Conservation (phyloP, 108 stramenopile species). For the Fragilariopsis cylindrus region DNA sequence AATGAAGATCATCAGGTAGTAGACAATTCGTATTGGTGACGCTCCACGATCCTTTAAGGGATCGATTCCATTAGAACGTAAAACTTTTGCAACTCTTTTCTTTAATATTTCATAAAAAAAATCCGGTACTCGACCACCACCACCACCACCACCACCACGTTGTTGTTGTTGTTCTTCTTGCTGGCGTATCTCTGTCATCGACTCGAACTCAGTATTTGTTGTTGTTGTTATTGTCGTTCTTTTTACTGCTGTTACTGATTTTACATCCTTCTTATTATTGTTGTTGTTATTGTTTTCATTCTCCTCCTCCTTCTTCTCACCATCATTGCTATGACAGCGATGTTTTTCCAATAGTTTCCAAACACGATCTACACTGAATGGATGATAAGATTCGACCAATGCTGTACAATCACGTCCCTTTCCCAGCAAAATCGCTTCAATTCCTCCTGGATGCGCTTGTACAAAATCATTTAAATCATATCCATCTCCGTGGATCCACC, state of each 20-base stretch:
- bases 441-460: constrained; percentile 61
- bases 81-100: constrained; percentile 22
- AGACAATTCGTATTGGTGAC: constrained; percentile 17
- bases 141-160: neutral
- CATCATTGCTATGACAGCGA: neutral
- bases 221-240: neutral
- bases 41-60: constrained; percentile 46
- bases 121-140: constrained; percentile 20
- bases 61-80: constrained; percentile 42
- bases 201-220: neutral
- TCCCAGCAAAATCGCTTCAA: constrained; percentile 57
- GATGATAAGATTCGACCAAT: constrained; percentile 66
- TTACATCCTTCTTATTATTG: neutral
- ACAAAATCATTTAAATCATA: constrained; percentile 59
- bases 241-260: neutral
- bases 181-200: neutral
- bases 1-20: constrained; percentile 35
- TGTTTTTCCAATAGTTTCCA: constrained; percentile 38
- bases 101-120: constrained; percentile 52
- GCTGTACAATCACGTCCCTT: constrained; percentile 70
- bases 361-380: constrained; percentile 22
- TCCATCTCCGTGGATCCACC: constrained; percentile 55
- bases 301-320: constrained; percentile 8
- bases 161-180: neutral
- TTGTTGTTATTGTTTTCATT: constrained; percentile 3